A percentile compares a stretch with the other conserved stretches of the same genome.
phyloP scores from a whole-genome alignment of 306 rosid species.

The Vicia villosa region DNA sequence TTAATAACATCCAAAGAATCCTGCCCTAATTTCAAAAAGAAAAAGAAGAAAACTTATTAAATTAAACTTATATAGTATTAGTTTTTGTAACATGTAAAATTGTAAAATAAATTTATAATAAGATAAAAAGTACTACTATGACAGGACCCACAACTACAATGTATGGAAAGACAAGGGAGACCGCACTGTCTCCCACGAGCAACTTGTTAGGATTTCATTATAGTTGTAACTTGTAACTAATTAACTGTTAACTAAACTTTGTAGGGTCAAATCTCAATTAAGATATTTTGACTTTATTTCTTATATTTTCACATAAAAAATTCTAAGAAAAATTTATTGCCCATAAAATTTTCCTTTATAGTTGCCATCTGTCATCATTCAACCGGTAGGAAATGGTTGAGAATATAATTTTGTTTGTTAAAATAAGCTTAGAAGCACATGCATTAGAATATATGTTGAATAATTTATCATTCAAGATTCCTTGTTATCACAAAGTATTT shows the following conservation, averaged over 20 bases:
- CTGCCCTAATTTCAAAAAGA: too few relatives aligned
- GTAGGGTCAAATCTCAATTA: constrained; percentile 5
- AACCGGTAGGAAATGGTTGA: neutral
- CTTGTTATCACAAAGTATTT: neutral
- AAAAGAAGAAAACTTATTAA: too few relatives aligned
- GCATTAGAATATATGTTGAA: neutral
- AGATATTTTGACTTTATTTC: neutral
- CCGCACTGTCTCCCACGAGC: constrained; percentile 2
- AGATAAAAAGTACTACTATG: too few relatives aligned
- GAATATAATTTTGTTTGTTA: neutral
- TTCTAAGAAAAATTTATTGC: neutral
- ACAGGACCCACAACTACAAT: neutral
- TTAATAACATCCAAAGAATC: too few relatives aligned
- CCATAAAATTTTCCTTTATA: neutral
- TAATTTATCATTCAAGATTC: neutral
- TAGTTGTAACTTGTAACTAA: neutral
- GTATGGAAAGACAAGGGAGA: constrained; percentile 1
- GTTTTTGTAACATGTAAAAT: too few relatives aligned
- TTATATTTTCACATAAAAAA: neutral
- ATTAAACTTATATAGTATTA: too few relatives aligned
- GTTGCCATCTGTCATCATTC: neutral
- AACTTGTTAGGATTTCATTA: neutral
- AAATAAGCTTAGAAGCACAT: neutral
- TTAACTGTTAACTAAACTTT: neutral
- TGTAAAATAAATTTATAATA: too few relatives aligned